A percentile compares a stretch with the other conserved stretches of the same genome.
Conservation (phyloP, 116 monocot species). For the Cymodocea nodosa region DNA sequence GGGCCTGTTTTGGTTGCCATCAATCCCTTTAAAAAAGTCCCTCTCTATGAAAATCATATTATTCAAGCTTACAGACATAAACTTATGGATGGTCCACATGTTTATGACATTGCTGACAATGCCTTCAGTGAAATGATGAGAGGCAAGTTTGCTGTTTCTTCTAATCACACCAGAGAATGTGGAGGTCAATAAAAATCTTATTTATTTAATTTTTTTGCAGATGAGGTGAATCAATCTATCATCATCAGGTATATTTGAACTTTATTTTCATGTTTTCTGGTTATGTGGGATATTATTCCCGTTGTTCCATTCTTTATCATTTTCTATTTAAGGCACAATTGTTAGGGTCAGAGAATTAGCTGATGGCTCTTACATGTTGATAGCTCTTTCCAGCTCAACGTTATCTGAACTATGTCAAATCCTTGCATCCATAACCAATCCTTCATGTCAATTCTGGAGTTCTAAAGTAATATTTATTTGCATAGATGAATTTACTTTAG, state of each 20-base stretch:
- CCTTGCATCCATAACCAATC: no score
- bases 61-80: conserved; percentile 60
- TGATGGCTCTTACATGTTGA: no score
- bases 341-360: no score
- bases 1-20: conserved; percentile 82
- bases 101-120: conserved; percentile 71
- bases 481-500: no score
- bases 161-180: conserved; percentile 1
- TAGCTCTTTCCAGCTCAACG: no score
- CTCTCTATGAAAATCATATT: conserved; percentile 46
- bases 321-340: no score
- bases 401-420: no score
- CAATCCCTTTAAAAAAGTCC: conserved; percentile 73
- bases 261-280: no score
- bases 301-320: no score
- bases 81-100: conserved; percentile 52
- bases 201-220: conserved; percentile 24
- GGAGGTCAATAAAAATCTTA: neutral
- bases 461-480: no score
- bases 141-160: conserved; percentile 13
- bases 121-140: conserved; percentile 76
- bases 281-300: no score
- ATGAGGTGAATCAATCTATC: conserved; percentile 81
- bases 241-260: conserved; percentile 48
- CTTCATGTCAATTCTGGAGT: no score